Evolutionary conservation across 192 early-diverging fungal genomes (phyloP).

Genomic region (Gonapodya prolifera): DNA sequence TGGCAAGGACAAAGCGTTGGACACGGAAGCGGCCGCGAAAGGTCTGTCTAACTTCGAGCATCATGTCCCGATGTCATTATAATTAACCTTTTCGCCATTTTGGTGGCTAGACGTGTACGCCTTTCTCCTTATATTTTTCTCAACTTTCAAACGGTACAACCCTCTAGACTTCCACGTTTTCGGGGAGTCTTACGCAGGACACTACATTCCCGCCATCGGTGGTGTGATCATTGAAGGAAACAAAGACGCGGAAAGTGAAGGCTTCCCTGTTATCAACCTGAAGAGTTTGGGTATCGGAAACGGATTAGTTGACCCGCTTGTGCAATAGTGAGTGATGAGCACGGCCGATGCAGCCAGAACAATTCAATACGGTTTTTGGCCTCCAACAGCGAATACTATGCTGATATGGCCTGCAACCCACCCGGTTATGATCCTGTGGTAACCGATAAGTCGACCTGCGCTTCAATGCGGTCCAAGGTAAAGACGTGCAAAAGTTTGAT

Average conservation of each 20-base stretch:
- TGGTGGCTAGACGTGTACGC: slow-evolving; percentile 57
- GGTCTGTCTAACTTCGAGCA: background rate
- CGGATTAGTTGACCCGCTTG: slow-evolving; percentile 74
- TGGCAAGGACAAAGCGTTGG: slow-evolving; percentile 55
- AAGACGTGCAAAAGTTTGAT: slow-evolving; percentile 64
- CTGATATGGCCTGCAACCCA: slow-evolving; percentile 19
- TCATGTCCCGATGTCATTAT: background rate
- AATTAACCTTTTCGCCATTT: background rate
- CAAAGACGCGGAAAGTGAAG: slow-evolving; percentile 33
- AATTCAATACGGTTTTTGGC: background rate
- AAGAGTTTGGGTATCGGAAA: slow-evolving; percentile 79
- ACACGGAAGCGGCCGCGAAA: slow-evolving; percentile 54
- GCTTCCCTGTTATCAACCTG: slow-evolving; percentile 47
- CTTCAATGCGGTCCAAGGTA: slow-evolving; percentile 59
- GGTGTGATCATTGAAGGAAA: slow-evolving; percentile 68
- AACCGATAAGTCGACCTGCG: slow-evolving; percentile 47
- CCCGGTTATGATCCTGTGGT: slow-evolving; percentile 56
- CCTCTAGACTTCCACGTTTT: slow-evolving; percentile 70
- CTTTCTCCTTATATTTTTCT: slow-evolving; percentile 86
- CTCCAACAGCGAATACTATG: background rate
- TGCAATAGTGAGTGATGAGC: slow-evolving; percentile 50
- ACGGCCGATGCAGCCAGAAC: slow-evolving; percentile 24
- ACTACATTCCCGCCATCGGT: slow-evolving; percentile 88
- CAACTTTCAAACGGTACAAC: slow-evolving; percentile 72
- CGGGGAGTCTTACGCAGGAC: slow-evolving; percentile 80